Percentiles rank a stretch among this genome's conserved stretches.
phyloP scores from a whole-genome alignment of 2,329 filamentous ascomycete species.

The Coniochaeta prunicola region DNA sequence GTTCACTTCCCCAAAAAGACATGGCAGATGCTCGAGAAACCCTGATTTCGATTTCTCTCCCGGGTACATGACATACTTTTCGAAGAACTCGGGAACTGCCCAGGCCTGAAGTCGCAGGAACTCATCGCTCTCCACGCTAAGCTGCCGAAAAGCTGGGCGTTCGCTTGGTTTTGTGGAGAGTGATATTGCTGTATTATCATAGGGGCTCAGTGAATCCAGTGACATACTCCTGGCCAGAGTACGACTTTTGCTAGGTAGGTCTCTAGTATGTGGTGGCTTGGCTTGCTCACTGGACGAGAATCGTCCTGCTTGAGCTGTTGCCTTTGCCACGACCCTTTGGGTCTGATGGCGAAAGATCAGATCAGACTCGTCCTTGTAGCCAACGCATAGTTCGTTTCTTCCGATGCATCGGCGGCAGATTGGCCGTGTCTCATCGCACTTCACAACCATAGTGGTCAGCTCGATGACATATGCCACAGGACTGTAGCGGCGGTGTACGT shows the following conservation, averaged over 20 bases:
- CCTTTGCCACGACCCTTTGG: constrained; percentile 17
- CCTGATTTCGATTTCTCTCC: constrained; percentile 26
- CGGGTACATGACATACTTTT: constrained; percentile 30
- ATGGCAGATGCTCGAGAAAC: constrained; percentile 30
- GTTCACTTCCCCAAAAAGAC: constrained; percentile 29
- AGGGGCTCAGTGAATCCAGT: constrained; percentile 13
- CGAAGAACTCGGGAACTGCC: constrained; percentile 24
- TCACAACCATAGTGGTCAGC: constrained; percentile 14
- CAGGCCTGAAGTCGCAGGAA: constrained; percentile 16
- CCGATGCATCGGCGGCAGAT: constrained; percentile 27
- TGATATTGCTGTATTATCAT: constrained; percentile 8
- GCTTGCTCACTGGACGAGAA: neutral
- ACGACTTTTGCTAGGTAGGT: neutral
- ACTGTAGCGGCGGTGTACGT: neutral
- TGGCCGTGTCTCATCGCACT: constrained; percentile 26
- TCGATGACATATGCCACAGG: neutral
- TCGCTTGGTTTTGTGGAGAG: neutral
- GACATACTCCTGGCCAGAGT: constrained; percentile 2
- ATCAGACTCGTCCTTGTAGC: constrained; percentile 28
- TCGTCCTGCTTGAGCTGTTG: constrained; percentile 5
- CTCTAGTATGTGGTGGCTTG: neutral
- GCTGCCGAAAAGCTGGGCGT: neutral
- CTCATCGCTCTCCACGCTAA: neutral
- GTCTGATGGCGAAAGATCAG: constrained; percentile 29
- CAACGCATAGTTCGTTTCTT: constrained; percentile 28